These are phyloP conservation scores for Xylaria arbuscula DNA, from an alignment of 2,329 filamentous ascomycete species.

Conservation along the genomic window DNA sequence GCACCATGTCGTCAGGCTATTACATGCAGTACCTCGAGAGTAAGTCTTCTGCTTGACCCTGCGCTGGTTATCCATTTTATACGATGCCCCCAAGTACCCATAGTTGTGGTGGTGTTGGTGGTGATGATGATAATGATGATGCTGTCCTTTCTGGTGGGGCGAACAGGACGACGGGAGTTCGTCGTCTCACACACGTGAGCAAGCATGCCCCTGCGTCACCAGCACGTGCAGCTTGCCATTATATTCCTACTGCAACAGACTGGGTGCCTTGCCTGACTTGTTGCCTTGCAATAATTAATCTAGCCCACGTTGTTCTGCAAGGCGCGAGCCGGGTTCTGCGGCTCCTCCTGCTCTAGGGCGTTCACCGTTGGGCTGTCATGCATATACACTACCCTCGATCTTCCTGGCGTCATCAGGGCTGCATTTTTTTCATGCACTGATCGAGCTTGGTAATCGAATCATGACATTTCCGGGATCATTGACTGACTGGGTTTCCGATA, in stretches of 20 bases:
- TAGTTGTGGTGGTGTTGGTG: conserved; percentile 27
- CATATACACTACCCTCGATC: conserved; percentile 49
- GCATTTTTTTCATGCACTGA: conserved; percentile 43
- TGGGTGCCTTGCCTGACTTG: conserved; percentile 38
- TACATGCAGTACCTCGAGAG: conserved; percentile 80
- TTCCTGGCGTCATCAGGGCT: conserved; percentile 48
- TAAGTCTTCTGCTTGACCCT: conserved; percentile 62
- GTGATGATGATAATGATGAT: conserved; percentile 36
- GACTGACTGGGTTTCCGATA: conserved; percentile 58
- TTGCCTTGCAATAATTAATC: conserved; percentile 39
- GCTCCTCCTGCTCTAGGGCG: conserved; percentile 40
- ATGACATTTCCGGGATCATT: conserved; percentile 45
- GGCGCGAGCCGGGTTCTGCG: conserved; percentile 33
- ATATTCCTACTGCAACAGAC: conserved; percentile 44
- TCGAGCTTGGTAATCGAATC: conserved; percentile 44
- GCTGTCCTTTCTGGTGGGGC: conserved; percentile 46
- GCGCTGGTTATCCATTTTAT: conserved; percentile 33
- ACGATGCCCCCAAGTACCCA: conserved; percentile 38
- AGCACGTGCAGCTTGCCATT: conserved; percentile 49
- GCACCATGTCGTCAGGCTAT: conserved; percentile 70
- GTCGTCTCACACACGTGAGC: conserved; percentile 52
- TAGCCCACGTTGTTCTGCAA: conserved; percentile 46
- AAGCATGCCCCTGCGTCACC: conserved; percentile 50
- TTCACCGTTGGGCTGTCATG: conserved; percentile 50
- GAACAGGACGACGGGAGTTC: conserved; percentile 45